Evolutionary conservation across 1,284 basidiomycete species (phyloP), one percentile per base, ranked within the genome.

Genomic region (Cutaneotrichosporon cutaneum): DNA sequence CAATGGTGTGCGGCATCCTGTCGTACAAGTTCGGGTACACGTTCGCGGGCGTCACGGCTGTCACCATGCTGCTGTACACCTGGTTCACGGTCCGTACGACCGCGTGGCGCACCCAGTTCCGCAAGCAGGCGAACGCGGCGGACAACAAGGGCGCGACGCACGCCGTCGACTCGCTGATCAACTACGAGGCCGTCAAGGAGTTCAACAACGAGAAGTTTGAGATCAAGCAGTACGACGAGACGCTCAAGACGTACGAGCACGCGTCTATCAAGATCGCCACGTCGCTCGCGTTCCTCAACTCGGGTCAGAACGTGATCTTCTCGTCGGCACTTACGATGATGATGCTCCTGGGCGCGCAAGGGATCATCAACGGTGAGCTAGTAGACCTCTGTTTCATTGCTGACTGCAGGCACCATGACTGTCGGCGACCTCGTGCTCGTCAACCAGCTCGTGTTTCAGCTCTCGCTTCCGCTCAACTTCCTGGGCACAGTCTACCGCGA

Each of bases 11-110:
- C 81, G 95, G 94, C 60, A 99, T 99, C 65, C 80, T 99, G 90
- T 92, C 90, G 3, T 98, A 92, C 77, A 97, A 98, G 75, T 99
- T 96, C 73, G 95, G 95, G 3, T 93, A 90, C 86, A 88, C 94
- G 75, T 99, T 95, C 80, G 95, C 96, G 1, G 91, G 89, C 0
- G 88, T 99, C 45, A 97, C 94, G 0, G 84, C 87, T 0, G 78
- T 85, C 5, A 93, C 95, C 0, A 89, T 99, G 85, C 88, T 85
- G 1, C 87, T 90, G 16, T 99, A 99, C 75, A 91, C 93, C 0
- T 98, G 93, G 92, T 99, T 97, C 77, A 99, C 96, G 1, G 88
- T 99, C 42, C 85, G 87, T 57, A 99, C 95, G 3, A 99, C 95
- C 0, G 87, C 92, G 4, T 99, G 96, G 96, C 82, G 92, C 69